phyloP scores from a whole-genome alignment of 768 basidiomycete species.

The Termitomyces sp. region DNA sequence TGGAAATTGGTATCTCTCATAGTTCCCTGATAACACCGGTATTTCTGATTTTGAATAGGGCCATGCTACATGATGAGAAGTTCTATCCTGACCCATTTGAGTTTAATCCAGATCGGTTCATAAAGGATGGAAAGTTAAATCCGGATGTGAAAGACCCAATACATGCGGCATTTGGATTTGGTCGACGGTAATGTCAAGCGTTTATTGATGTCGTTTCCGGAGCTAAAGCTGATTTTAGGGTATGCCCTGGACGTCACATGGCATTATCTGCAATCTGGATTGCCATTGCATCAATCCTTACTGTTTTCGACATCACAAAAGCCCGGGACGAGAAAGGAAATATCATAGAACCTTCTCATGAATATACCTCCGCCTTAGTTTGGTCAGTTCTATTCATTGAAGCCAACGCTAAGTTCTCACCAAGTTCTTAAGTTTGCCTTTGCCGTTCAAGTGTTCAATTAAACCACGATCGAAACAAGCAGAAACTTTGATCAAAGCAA shows the following conservation, averaged over 20 bases:
- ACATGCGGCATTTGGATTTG: slow-evolving; percentile 19
- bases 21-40: neutral
- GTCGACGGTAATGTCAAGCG: slow-evolving; percentile 11
- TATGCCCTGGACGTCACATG: slow-evolving; percentile 32
- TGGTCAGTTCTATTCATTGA: slow-evolving; percentile 3
- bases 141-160: slow-evolving; percentile 15
- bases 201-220: too few relatives aligned
- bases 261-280: slow-evolving; percentile 31
- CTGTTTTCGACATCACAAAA: slow-evolving; percentile 26
- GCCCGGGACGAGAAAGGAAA: slow-evolving; percentile 16
- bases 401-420: neutral
- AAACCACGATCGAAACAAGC: slow-evolving; percentile 8
- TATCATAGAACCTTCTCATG: slow-evolving; percentile 13
- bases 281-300: slow-evolving; percentile 25
- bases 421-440: neutral
- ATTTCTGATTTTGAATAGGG: slow-evolving; percentile 21
- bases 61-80: slow-evolving; percentile 29
- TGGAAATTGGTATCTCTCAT: neutral
- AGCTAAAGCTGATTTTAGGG: slow-evolving; percentile 1
- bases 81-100: slow-evolving; percentile 28
- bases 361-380: slow-evolving; percentile 8
- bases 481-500: slow-evolving; percentile 7
- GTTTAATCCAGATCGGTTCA: slow-evolving; percentile 36
- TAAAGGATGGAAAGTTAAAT: slow-evolving; percentile 23
- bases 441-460: slow-evolving; percentile 10